Evolutionary conservation across 2,329 filamentous ascomycete species (phyloP).

Genomic region (Penicillium sp.): DNA sequence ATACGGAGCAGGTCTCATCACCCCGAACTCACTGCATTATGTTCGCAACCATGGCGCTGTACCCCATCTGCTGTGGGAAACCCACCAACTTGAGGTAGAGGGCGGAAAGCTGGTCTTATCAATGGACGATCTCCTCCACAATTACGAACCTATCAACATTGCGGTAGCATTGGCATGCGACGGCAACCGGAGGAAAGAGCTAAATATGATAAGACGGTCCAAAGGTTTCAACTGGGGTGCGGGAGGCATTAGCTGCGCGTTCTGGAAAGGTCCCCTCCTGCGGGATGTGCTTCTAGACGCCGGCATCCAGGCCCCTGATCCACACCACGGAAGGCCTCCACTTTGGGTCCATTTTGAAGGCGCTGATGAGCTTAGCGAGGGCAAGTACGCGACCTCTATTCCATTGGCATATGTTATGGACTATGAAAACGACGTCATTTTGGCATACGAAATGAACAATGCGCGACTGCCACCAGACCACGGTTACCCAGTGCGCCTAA

Average conservation of each 20-base stretch:
- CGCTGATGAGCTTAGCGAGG: background rate
- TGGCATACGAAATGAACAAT: conserved; percentile 72
- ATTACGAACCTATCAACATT: background rate
- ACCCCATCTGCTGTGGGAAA: conserved; percentile 61
- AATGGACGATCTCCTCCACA: conserved; percentile 15
- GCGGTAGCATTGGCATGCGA: background rate
- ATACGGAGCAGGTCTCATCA: conserved; percentile 54
- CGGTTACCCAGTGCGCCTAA: conserved; percentile 60
- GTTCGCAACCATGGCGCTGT: conserved; percentile 69
- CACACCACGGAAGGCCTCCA: background rate
- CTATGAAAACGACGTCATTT: conserved; percentile 57
- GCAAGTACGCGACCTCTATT: background rate
- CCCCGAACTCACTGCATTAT: conserved; percentile 62
- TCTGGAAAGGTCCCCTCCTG: background rate
- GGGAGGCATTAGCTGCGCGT: background rate
- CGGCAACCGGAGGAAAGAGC: background rate
- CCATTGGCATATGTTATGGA: background rate
- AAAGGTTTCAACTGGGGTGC: background rate
- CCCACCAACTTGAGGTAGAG: conserved; percentile 48
- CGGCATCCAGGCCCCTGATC: background rate
- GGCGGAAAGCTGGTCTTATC: conserved; percentile 51
- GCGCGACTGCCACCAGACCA: conserved; percentile 63
- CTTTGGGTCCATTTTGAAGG: background rate
- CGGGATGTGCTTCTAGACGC: background rate
- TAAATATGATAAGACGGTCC: background rate